Conservation (phyloP, 371 early-diverging fungal genomes). For the Mucor velutinosus region DNA sequence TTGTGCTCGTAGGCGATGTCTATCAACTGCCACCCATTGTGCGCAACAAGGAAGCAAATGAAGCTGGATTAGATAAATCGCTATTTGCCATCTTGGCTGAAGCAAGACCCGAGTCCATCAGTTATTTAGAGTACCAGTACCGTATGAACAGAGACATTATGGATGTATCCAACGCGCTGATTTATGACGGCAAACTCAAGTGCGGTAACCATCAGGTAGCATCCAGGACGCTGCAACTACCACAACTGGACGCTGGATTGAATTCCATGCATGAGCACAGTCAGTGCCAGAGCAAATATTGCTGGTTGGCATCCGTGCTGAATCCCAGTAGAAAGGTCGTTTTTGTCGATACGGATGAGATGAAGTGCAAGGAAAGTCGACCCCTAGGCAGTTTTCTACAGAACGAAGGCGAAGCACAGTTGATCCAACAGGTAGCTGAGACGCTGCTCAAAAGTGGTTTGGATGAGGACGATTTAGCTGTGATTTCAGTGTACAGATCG, state of each 20-base stretch:
- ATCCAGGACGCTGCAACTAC: slow-evolving; percentile 50
- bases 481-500: slow-evolving; percentile 87
- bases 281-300: slow-evolving; percentile 10
- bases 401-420: slow-evolving; percentile 70
- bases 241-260: slow-evolving; percentile 39
- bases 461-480: slow-evolving; percentile 64
- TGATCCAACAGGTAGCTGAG: slow-evolving; percentile 59
- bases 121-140: slow-evolving; percentile 89
- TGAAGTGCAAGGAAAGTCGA: slow-evolving; percentile 58
- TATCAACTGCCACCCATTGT: slow-evolving; percentile 98
- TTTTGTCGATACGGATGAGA: slow-evolving; percentile 83
- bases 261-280: slow-evolving; percentile 15
- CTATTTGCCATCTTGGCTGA: slow-evolving; percentile 84
- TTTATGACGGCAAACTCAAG: slow-evolving; percentile 80
- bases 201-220: slow-evolving; percentile 80
- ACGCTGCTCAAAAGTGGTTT: slow-evolving; percentile 70
- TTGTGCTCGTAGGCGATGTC: slow-evolving; percentile 98
- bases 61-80: slow-evolving; percentile 58
- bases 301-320: slow-evolving; percentile 71
- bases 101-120: slow-evolving; percentile 79
- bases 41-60: slow-evolving; percentile 54
- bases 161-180: slow-evolving; percentile 82
- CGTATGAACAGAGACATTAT: slow-evolving; percentile 97
- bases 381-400: slow-evolving; percentile 53
- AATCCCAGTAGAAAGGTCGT: slow-evolving; percentile 72